Evolutionary conservation across 2,329 filamentous ascomycete species (phyloP).

Genomic region (Sclerotinia nivalis): DNA sequence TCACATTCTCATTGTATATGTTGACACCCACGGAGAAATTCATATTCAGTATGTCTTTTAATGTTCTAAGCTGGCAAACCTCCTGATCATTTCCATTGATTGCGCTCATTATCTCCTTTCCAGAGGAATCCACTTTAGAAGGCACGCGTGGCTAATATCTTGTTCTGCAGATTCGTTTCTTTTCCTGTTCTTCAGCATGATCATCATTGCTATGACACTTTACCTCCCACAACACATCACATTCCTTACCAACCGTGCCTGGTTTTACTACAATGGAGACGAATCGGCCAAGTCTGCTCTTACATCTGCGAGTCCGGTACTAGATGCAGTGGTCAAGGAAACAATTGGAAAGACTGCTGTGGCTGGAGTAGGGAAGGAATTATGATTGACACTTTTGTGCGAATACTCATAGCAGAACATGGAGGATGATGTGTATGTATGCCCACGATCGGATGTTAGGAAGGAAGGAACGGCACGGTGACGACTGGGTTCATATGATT

Average conservation of each 20-base stretch:
- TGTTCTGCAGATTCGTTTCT: conserved; percentile 74
- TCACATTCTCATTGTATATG: conserved; percentile 97
- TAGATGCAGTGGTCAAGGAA: conserved; percentile 35
- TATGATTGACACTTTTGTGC: conserved; percentile 26
- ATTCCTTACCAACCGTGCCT: conserved; percentile 79
- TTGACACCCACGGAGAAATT: conserved; percentile 95
- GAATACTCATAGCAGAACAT: not conserved
- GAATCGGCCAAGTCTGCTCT: conserved; percentile 47
- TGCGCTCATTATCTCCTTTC: not conserved
- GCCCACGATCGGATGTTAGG: conserved; percentile 12
- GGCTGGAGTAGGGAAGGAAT: conserved; percentile 33
- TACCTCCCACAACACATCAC: conserved; percentile 92
- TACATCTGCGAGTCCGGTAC: conserved; percentile 30
- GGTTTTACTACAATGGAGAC: conserved; percentile 94
- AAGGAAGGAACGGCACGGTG: not conserved
- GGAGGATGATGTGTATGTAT: conserved; percentile 13
- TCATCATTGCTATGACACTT: conserved; percentile 81
- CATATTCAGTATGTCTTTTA: conserved; percentile 76
- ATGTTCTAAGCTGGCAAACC: not conserved
- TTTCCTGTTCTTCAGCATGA: conserved; percentile 84
- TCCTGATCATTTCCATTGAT: not conserved
- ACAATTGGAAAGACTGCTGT: conserved; percentile 31
- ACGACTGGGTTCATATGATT: conserved; percentile 10
- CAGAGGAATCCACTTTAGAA: not conserved
- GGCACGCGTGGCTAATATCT: conserved; percentile 14